Evolutionary conservation across 106 monocot genomes (phyloP), one percentile per base, ranked within the genome.

Genomic region (Acorus calamus): DNA sequence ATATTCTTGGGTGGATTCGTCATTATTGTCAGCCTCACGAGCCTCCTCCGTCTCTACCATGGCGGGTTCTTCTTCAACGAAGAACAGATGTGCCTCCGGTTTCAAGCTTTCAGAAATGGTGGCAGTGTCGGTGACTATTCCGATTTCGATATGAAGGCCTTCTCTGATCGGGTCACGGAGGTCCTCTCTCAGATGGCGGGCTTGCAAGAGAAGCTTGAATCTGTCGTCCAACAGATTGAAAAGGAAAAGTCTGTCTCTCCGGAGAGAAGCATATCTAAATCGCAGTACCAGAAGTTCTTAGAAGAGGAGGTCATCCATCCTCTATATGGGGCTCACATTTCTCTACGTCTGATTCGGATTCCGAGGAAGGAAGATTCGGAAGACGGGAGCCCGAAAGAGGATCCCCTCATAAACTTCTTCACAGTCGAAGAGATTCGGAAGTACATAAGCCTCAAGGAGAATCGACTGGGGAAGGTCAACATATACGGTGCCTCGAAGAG

Each of bases 361-460:
- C 92, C 87, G 47, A 64, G 68, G n/a, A 45, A 58, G 0, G 58
- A 67, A 6, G 5, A 4, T 10, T 54, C 68, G 7, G 44, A 47
- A 13, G 41, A 58, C 0, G 28, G 28, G 28, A 28, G 28, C 28
- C 62, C 63, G 3, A 28, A 12, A 7, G 84, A 80, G 61, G 87
- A 93, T 42, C 92, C 88, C 0, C 55, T 93, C n/a, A 71, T 88
- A 3, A 93, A 88, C 57, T 88, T 71, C 85, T 93, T 92, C 76
- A 76, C 76, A 0, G 69, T 80, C 6, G 92, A 92, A 66, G 92
- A 92, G 60, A 73, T 70, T 4, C 63, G 83, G 12, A 93, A 88
- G 85, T 93, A 93, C 71, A 71, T 93, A 50, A 82, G 77, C 4
- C 52, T 61, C 1, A 88, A 85, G 63, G 64, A 59, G 11, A 88